phyloP scores from a whole-genome alignment of 441 rosid genomes.

The Biscutella auriculata region DNA sequence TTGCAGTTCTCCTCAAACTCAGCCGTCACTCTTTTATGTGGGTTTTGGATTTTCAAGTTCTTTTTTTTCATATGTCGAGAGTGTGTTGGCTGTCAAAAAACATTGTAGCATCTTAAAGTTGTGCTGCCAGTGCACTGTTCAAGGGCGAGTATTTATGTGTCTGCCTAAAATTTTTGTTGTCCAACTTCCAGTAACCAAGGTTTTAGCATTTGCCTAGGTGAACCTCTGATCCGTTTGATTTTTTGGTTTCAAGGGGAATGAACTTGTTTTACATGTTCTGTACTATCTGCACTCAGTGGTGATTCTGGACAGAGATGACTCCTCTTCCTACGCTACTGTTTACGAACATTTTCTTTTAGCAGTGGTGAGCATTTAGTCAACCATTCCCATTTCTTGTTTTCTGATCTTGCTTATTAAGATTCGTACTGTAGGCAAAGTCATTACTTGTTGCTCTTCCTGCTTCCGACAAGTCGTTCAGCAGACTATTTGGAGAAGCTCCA shows the following conservation, averaged over 20 bases:
- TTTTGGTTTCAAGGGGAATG: slow-evolving; percentile 67
- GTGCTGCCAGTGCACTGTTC: neutral
- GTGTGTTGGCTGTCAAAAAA: slow-evolving; percentile 6
- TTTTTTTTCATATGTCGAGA: slow-evolving; percentile 1
- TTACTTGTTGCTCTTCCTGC: slow-evolving; percentile 85
- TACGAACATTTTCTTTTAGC: slow-evolving; percentile 81
- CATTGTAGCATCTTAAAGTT: neutral
- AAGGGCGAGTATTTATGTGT: neutral
- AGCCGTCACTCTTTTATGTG: neutral
- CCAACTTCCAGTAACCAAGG: slow-evolving; percentile 1
- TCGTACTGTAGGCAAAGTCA: slow-evolving; percentile 64
- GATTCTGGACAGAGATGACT: slow-evolving; percentile 36
- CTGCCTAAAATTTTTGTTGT: neutral
- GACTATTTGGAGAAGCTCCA: slow-evolving; percentile 96
- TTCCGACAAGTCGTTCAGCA: slow-evolving; percentile 91
- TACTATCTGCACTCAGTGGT: slow-evolving; percentile 76
- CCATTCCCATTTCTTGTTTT: slow-evolving; percentile 18
- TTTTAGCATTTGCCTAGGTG: slow-evolving; percentile 1
- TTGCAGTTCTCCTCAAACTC: slow-evolving; percentile 2
- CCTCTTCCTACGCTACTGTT: slow-evolving; percentile 40
- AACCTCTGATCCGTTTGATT: slow-evolving; percentile 18
- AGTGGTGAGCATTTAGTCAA: slow-evolving; percentile 49
- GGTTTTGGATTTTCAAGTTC: neutral
- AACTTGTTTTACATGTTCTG: slow-evolving; percentile 74
- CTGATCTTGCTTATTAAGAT: slow-evolving; percentile 22